Evolutionary conservation across 2,329 filamentous ascomycete species (phyloP).

Genomic region (Stagonosporopsis cucurbitacearum): DNA sequence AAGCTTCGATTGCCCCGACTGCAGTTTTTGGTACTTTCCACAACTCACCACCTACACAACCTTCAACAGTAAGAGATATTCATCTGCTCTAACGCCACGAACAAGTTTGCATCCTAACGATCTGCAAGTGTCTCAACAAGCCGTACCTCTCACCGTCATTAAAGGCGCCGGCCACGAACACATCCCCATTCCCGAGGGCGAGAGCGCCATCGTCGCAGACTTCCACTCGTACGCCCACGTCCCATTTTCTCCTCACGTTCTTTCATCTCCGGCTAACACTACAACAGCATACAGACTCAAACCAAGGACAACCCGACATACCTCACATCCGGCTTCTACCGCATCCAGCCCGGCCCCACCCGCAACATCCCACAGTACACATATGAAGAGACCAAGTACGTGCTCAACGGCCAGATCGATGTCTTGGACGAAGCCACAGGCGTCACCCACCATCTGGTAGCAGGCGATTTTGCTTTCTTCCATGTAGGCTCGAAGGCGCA

Average conservation of each 20-base stretch:
- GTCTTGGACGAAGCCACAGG: slow-evolving; percentile 36
- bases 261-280: neutral
- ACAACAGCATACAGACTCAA: slow-evolving; percentile 23
- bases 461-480: slow-evolving; percentile 38
- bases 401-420: slow-evolving; percentile 34
- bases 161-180: slow-evolving; percentile 35
- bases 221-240: slow-evolving; percentile 26
- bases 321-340: slow-evolving; percentile 38
- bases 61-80: neutral
- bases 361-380: slow-evolving; percentile 29
- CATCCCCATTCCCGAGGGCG: slow-evolving; percentile 34
- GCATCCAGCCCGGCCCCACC: slow-evolving; percentile 30
- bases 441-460: slow-evolving; percentile 32
- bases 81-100: neutral
- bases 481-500: slow-evolving; percentile 32
- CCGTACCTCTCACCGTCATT: slow-evolving; percentile 35
- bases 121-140: slow-evolving; percentile 22
- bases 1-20: neutral
- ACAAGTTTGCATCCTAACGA: neutral
- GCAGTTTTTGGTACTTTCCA: neutral
- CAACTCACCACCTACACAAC: neutral
- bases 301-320: slow-evolving; percentile 30
- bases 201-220: slow-evolving; percentile 35
- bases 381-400: slow-evolving; percentile 37
- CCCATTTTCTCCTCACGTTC: neutral